A percentile compares a stretch with the other conserved stretches of the same genome.
Conservation (phyloP, 2,329 filamentous ascomycete species). For the Pyrenochaeta sp. region DNA sequence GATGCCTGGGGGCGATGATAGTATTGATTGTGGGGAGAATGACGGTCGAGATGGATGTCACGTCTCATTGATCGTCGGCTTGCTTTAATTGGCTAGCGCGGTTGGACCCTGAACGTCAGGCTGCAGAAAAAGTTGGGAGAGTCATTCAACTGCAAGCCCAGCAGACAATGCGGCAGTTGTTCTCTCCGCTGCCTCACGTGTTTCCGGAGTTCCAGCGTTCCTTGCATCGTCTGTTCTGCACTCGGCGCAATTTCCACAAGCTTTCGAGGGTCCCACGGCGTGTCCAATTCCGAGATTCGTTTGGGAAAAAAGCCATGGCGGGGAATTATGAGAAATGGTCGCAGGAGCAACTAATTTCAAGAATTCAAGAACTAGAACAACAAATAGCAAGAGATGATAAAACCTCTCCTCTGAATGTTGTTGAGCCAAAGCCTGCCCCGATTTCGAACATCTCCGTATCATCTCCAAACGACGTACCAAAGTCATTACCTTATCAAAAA, state of each 20-base stretch:
- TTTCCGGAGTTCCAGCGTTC: slow-evolving; percentile 37
- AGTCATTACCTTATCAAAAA: slow-evolving; percentile 30
- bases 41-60: slow-evolving; percentile 3
- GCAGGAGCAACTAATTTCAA: slow-evolving; percentile 43
- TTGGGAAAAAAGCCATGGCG: slow-evolving; percentile 27
- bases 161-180: slow-evolving; percentile 34
- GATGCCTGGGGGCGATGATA: too few relatives aligned
- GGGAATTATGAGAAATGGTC: slow-evolving; percentile 42
- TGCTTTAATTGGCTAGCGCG: slow-evolving; percentile 15
- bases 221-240: slow-evolving; percentile 38
- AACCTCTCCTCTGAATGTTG: background rate
- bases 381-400: slow-evolving; percentile 10
- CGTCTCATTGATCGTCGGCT: too few relatives aligned
- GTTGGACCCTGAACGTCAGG: slow-evolving; percentile 35
- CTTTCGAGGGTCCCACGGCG: slow-evolving; percentile 41
- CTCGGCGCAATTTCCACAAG: slow-evolving; percentile 39
- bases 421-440: slow-evolving; percentile 7
- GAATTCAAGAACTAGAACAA: slow-evolving; percentile 42
- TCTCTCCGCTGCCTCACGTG: slow-evolving; percentile 29
- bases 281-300: slow-evolving; percentile 19
- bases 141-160: slow-evolving; percentile 22
- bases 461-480: slow-evolving; percentile 1
- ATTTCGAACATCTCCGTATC: slow-evolving; percentile 8
- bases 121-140: slow-evolving; percentile 34
- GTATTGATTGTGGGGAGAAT: too few relatives aligned